Conservation (phyloP, 2,329 filamentous ascomycete genomes). For the Periglandula ipomoeae region DNA sequence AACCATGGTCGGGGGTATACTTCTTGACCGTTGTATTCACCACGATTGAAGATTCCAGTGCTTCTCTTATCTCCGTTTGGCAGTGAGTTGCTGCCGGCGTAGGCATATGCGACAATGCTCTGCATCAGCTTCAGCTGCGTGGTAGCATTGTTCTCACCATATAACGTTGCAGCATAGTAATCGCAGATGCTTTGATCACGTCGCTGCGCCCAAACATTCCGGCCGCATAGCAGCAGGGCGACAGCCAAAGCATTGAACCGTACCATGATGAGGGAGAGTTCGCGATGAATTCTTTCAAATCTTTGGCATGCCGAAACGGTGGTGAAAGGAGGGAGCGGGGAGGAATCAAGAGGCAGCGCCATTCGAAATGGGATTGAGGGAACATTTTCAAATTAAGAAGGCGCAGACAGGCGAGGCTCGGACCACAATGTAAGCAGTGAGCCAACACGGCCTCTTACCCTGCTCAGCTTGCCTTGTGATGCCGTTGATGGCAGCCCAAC, state of each 20-base stretch:
- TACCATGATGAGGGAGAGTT: background rate
- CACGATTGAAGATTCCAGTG: constrained; percentile 21
- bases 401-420: background rate
- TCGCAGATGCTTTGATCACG: constrained; percentile 18
- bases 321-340: background rate
- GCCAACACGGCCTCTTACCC: background rate
- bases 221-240: background rate
- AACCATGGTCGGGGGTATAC: constrained; percentile 21
- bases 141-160: constrained; percentile 15
- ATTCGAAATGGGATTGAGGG: background rate
- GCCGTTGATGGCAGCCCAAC: no score
- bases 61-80: constrained; percentile 11
- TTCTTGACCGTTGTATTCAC: constrained; percentile 12
- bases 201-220: background rate
- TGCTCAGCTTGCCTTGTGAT: background rate
- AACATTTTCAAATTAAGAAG: background rate
- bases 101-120: constrained; percentile 20
- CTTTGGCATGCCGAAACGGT: background rate
- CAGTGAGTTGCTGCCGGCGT: constrained; percentile 15
- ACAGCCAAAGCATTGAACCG: background rate
- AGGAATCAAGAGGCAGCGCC: background rate
- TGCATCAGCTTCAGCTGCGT: constrained; percentile 20
- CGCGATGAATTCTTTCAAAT: background rate
- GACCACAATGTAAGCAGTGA: background rate
- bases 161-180: constrained; percentile 18